Evolutionary conservation across 345 rosid genomes (phyloP), one percentile per base, ranked within the genome.

Genomic region (Corchorus capsularis): DNA sequence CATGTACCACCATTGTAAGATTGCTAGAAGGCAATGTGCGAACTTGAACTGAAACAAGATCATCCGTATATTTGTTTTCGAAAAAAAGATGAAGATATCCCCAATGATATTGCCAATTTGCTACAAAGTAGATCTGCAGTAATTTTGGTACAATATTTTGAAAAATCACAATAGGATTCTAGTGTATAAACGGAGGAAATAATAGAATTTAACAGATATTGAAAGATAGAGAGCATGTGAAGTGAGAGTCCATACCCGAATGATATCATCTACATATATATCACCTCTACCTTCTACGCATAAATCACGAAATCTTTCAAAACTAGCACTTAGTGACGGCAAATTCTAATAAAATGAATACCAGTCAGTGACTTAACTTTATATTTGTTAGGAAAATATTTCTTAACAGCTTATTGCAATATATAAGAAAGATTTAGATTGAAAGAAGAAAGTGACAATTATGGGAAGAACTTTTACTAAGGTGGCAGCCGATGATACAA

Each of bases 211-310:
- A n/a, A n/a, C n/a, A n/a, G n/a, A n/a, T n/a, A n/a, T n/a, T n/a
- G n/a, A n/a, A n/a, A n/a, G 35, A 63, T 67, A n/a, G 7, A 49
- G 63, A 65, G 56, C 66, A 69, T 69, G 34, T 46, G 52, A 56
- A 53, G 19, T n/a, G n/a, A n/a, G 6, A 67, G 32, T 32, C 19
- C 9, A 59, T 78, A 94, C 99, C 97, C 92, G 99, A 74, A 96
- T 85, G 82, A 89, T 66, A 69, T 93, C 92, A 91, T 96, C 99
- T 85, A 94, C 99, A 1, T 94, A 96, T 57, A 96, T 65, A 73
- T 92, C 94, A 69, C 99, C 99, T 63, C 99, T 96, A 76, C 94
- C 99, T 86, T 96, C 94, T 79, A 92, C 82, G 86, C 97, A 92
- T 73, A 96, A 85, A 72, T 97, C 91, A 82, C 85, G 87, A 79